phyloP scores from a whole-genome alignment of 768 basidiomycete genomes.

The Mycena capillaripes region DNA sequence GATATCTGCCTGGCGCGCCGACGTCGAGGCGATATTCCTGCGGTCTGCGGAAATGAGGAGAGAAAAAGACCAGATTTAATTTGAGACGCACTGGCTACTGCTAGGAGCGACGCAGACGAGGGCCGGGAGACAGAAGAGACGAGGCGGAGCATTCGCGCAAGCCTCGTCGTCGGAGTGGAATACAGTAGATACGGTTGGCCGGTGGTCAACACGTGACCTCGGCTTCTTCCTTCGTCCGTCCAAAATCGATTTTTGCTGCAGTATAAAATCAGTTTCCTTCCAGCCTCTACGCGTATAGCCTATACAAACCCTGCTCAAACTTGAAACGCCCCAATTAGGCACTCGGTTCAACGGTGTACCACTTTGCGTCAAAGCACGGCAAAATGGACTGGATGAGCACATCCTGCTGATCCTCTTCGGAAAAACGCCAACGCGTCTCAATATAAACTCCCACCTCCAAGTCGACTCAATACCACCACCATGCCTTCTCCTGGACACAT shows the following conservation, averaged over 20 bases:
- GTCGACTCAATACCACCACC: background rate
- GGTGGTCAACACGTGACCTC: no score
- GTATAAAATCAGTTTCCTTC: no score
- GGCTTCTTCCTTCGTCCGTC: no score
- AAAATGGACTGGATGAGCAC: no score
- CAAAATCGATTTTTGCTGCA: no score
- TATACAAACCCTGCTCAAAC: no score
- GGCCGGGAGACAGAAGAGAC: constrained; percentile 73
- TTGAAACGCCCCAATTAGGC: no score
- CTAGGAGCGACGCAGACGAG: constrained; percentile 77
- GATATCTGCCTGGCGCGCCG: constrained; percentile 80
- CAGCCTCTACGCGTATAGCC: no score
- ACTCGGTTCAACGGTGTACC: no score
- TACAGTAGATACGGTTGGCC: background rate
- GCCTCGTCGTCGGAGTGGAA: background rate
- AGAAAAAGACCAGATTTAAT: constrained; percentile 17
- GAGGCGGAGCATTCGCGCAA: constrained; percentile 72
- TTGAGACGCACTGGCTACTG: constrained; percentile 26
- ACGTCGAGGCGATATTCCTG: constrained; percentile 75
- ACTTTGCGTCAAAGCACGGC: no score
- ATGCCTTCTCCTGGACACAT: constrained; percentile 19
- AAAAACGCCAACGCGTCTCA: no score
- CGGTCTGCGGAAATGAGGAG: constrained; percentile 56
- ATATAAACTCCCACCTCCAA: background rate
- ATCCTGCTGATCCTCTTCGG: no score